Conservation (phyloP, 2,329 filamentous ascomycete species). For the Aspergillus sp. region DNA sequence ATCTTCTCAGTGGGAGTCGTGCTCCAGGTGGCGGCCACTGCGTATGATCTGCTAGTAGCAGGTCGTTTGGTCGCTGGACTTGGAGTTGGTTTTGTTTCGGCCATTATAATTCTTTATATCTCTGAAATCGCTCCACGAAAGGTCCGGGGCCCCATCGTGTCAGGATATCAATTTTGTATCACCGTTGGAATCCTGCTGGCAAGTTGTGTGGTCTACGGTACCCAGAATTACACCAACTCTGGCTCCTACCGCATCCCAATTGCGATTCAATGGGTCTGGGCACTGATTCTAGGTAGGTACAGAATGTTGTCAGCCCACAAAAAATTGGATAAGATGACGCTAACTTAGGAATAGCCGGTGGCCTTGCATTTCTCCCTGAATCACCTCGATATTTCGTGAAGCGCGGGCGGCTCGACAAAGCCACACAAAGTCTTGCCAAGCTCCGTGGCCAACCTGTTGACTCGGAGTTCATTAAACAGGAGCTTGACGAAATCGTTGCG, state of each 20-base stretch:
- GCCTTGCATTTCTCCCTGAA: constrained; percentile 78
- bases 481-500: constrained; percentile 80
- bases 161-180: constrained; percentile 77
- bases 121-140: constrained; percentile 72
- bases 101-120: constrained; percentile 65
- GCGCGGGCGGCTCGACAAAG: constrained; percentile 64
- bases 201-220: constrained; percentile 69
- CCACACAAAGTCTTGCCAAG: constrained; percentile 60
- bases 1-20: constrained; percentile 37
- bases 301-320: no score
- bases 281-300: constrained; percentile 61
- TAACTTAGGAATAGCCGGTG: background rate
- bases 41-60: constrained; percentile 41
- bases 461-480: constrained; percentile 71
- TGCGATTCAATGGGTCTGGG: constrained; percentile 76
- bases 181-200: constrained; percentile 74
- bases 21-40: constrained; percentile 30
- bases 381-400: constrained; percentile 83
- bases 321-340: background rate
- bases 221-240: constrained; percentile 60
- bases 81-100: constrained; percentile 75
- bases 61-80: constrained; percentile 50
- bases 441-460: constrained; percentile 68
- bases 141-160: constrained; percentile 73
- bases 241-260: constrained; percentile 77